Conservation (phyloP, 116 monocot species). For the Dioscorea cayenensis region DNA sequence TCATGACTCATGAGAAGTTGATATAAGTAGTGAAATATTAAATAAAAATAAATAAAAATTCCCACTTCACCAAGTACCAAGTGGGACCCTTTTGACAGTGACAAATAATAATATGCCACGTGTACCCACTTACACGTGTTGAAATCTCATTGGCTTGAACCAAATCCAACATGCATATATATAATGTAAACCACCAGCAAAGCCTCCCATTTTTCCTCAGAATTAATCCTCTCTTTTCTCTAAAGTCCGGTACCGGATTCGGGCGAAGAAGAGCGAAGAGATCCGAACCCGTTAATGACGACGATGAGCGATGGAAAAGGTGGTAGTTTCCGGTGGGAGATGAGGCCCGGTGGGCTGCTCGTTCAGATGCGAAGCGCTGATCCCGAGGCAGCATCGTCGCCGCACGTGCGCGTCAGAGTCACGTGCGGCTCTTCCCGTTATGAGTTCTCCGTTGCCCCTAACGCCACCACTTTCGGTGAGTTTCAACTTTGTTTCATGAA, state of each 20-base stretch:
- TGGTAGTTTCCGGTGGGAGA: neutral
- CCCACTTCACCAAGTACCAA: too few relatives aligned
- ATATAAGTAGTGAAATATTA: too few relatives aligned
- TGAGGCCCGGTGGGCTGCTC: conserved; percentile 9
- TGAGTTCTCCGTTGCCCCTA: conserved; percentile 43
- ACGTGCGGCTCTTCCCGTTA: conserved; percentile 31
- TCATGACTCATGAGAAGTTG: too few relatives aligned
- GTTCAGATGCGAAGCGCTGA: neutral
- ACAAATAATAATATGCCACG: too few relatives aligned
- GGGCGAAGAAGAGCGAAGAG: neutral
- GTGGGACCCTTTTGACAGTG: too few relatives aligned
- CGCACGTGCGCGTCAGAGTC: conserved; percentile 34
- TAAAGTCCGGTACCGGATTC: neutral
- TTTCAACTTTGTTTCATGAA: neutral
- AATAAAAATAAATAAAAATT: too few relatives aligned
- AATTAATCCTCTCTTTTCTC: neutral
- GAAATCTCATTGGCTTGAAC: too few relatives aligned
- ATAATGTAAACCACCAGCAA: too few relatives aligned
- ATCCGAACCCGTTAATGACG: neutral
- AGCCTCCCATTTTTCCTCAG: neutral
- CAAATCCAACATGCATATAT: too few relatives aligned
- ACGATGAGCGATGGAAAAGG: neutral
- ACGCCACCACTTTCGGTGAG: conserved; percentile 54
- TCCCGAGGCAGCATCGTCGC: conserved; percentile 10
- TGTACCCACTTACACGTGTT: too few relatives aligned